Percentiles rank a stretch among this genome's conserved stretches.
These are phyloP conservation scores for Barnettozyma botsteinii DNA, from an alignment of 805 yeast species.

Conservation along the genomic window DNA sequence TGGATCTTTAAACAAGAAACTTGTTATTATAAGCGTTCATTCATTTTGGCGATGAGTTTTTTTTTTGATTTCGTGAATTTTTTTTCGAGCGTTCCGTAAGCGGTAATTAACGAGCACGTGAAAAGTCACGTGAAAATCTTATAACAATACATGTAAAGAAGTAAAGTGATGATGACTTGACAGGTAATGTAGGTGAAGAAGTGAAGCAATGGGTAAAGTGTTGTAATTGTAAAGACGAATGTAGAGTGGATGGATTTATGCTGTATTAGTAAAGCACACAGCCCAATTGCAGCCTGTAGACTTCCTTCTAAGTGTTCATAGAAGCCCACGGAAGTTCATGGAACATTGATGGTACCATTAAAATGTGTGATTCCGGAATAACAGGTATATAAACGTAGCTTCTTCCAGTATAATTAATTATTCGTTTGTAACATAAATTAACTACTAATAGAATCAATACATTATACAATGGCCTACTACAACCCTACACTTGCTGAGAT, in stretches of 20 bases:
- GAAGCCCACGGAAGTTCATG: neutral
- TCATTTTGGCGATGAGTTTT: slow-evolving; percentile 5
- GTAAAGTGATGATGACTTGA: neutral
- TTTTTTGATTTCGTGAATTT: slow-evolving; percentile 1
- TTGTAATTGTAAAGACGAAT: no score
- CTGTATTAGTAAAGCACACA: no score
- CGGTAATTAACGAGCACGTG: neutral
- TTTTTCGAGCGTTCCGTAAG: neutral
- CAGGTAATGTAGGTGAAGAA: neutral
- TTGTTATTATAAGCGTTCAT: no score
- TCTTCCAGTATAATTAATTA: neutral
- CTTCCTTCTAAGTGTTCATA: neutral
- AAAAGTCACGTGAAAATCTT: neutral
- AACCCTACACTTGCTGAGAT: slow-evolving; percentile 19
- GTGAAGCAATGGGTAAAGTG: no score
- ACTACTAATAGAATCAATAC: neutral
- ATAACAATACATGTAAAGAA: neutral
- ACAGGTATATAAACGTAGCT: neutral
- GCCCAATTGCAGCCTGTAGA: no score
- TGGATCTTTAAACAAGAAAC: no score
- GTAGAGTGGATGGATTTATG: no score
- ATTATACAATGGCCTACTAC: slow-evolving; percentile 12
- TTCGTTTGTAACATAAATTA: neutral
- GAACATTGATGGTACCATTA: slow-evolving; percentile 1
- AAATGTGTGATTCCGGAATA: no score